Conservation (phyloP, 305 asterid genomes). For the Galium porrigens region DNA sequence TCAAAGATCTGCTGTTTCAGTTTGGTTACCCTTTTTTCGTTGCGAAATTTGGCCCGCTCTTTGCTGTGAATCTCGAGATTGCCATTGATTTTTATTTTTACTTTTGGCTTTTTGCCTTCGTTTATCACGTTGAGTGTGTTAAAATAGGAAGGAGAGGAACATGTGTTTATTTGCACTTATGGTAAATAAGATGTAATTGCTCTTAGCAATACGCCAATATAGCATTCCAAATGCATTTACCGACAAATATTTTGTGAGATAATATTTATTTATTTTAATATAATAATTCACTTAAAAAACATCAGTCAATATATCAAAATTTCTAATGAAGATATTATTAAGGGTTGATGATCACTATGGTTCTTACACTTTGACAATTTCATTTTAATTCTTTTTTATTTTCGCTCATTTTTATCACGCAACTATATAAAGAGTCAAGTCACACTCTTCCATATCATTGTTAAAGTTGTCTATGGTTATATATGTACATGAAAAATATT, state of each 20-base stretch:
- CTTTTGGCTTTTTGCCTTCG: background rate
- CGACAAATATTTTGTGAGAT: background rate
- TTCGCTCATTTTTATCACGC: too few relatives aligned
- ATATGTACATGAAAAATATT: too few relatives aligned
- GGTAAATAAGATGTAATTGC: background rate
- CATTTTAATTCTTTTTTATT: too few relatives aligned
- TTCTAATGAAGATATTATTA: too few relatives aligned
- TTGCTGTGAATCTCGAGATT: background rate
- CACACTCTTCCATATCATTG: too few relatives aligned
- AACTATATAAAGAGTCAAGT: too few relatives aligned
- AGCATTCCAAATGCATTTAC: background rate
- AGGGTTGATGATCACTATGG: too few relatives aligned
- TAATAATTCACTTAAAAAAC: too few relatives aligned
- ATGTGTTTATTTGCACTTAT: background rate
- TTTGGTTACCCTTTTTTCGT: background rate
- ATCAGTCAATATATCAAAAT: too few relatives aligned
- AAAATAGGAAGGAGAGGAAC: background rate
- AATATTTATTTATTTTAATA: too few relatives aligned
- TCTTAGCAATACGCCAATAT: background rate
- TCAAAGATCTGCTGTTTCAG: conserved; percentile 9
- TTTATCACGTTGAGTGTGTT: background rate
- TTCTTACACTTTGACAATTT: too few relatives aligned
- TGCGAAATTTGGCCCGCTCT: background rate
- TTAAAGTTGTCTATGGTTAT: too few relatives aligned
- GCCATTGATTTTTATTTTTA: conserved; percentile 3